Evolutionary conservation across 768 basidiomycete genomes (phyloP).

Genomic region (Exsudoporus frostii): DNA sequence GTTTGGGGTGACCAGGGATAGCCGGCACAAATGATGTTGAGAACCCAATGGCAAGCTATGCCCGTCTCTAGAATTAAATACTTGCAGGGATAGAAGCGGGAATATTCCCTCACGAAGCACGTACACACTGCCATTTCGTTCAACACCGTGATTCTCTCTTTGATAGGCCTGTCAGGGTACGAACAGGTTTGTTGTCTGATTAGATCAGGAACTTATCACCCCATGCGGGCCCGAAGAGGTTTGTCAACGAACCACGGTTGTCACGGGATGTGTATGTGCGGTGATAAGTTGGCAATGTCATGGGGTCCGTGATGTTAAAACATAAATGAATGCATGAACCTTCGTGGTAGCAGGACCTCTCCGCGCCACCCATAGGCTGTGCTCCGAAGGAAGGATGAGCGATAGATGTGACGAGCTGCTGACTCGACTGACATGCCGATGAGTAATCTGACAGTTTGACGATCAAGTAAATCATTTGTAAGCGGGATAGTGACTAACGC

Average conservation of each 20-base stretch:
- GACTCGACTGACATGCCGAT: slow-evolving; percentile 4
- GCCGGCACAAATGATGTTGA: not conserved
- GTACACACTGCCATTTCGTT: not conserved
- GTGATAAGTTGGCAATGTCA: slow-evolving; percentile 11
- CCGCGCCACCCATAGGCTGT: not conserved
- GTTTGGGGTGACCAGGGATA: not conserved
- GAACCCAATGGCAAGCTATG: no score
- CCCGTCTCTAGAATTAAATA: not conserved
- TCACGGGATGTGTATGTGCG: slow-evolving; percentile 3
- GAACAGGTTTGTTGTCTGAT: not conserved
- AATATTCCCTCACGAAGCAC: not conserved
- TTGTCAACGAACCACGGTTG: not conserved
- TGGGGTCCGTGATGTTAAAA: not conserved
- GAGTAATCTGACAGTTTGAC: slow-evolving; percentile 3
- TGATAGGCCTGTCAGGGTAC: no score
- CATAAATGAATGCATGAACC: not conserved
- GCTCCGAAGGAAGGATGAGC: not conserved
- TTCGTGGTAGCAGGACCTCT: not conserved
- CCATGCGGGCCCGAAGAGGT: slow-evolving; percentile 10
- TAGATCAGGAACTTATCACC: slow-evolving; percentile 3
- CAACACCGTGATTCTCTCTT: slow-evolving; percentile 1
- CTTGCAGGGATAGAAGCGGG: not conserved
- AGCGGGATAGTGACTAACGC: slow-evolving; percentile 1
- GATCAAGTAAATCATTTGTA: slow-evolving; percentile 10
- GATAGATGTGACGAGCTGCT: slow-evolving; percentile 5